These are phyloP conservation scores for Cryphonectria nitschkei DNA, from an alignment of 2,329 filamentous ascomycete species.

Conservation along the genomic window DNA sequence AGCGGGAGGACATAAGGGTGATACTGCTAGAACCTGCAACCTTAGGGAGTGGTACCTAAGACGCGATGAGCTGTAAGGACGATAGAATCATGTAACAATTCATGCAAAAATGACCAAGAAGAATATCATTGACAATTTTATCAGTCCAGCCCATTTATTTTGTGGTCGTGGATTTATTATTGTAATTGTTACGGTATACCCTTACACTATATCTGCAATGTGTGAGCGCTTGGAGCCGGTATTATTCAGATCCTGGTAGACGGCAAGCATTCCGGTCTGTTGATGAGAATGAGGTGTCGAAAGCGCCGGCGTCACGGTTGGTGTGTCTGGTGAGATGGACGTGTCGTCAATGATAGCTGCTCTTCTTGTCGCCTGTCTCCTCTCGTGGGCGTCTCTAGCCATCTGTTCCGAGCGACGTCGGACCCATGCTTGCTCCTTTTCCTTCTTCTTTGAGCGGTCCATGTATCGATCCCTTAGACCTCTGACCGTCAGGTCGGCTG, in stretches of 20 bases:
- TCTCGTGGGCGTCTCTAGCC: constrained; percentile 26
- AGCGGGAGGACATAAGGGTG: background rate
- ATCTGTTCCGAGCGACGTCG: constrained; percentile 26
- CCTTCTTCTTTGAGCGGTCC: constrained; percentile 15
- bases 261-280: constrained; percentile 26
- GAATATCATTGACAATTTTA: background rate
- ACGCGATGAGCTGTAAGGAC: background rate
- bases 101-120: background rate
- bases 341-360: constrained; percentile 14
- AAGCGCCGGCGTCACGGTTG: constrained; percentile 1
- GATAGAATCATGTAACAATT: too few species aligned
- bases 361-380: constrained; percentile 18
- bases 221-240: background rate
- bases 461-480: constrained; percentile 10
- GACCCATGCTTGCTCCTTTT: constrained; percentile 25
- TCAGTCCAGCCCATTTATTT: too few species aligned
- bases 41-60: background rate
- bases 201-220: background rate
- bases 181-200: too few species aligned
- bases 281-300: background rate
- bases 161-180: too few species aligned
- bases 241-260: constrained; percentile 23
- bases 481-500: constrained; percentile 12
- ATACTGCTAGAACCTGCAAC: background rate
- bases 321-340: constrained; percentile 17